A percentile compares a stretch with the other conserved stretches of the same genome.
These are phyloP conservation scores for Ganoderma resinaceum DNA, from an alignment of 1,284 basidiomycete species.

Conservation along the genomic window DNA sequence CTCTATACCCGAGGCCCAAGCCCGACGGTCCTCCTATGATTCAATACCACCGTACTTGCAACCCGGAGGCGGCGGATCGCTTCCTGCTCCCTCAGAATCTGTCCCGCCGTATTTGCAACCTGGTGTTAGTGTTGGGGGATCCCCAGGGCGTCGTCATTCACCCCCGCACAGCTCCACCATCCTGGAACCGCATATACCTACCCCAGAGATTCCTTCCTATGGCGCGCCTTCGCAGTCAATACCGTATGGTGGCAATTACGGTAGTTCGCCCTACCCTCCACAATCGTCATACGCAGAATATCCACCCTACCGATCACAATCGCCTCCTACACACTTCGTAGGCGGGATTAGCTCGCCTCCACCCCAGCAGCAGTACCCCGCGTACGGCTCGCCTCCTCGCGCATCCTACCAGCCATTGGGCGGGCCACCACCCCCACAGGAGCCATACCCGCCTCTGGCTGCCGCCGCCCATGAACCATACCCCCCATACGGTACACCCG, in stretches of 20 bases:
- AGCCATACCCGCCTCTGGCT: not conserved
- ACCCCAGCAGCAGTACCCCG: constrained; percentile 1
- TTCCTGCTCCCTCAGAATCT: constrained; percentile 1
- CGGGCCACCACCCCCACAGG: not conserved
- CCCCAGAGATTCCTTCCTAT: constrained; percentile 11
- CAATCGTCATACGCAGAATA: constrained; percentile 5
- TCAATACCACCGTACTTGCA: not conserved
- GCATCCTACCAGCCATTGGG: not conserved
- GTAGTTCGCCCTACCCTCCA: constrained; percentile 3
- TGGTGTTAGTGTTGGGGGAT: not conserved
- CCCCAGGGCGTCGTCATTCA: not conserved
- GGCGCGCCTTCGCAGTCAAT: not conserved
- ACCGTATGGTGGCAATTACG: not conserved
- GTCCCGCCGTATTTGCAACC: constrained; percentile 3
- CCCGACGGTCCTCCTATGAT: constrained; percentile 2
- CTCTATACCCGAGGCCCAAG: constrained; percentile 1
- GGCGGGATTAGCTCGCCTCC: constrained; percentile 7
- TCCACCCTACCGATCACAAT: not conserved
- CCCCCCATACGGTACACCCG: not conserved
- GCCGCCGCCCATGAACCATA: not conserved
- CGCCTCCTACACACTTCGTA: constrained; percentile 1
- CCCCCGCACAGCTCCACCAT: constrained; percentile 1
- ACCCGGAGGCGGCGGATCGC: not conserved
- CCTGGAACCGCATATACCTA: constrained; percentile 19
- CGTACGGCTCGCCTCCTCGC: constrained; percentile 10